phyloP scores from a whole-genome alignment of 441 rosid species.

The Adansonia madagascariensis region DNA sequence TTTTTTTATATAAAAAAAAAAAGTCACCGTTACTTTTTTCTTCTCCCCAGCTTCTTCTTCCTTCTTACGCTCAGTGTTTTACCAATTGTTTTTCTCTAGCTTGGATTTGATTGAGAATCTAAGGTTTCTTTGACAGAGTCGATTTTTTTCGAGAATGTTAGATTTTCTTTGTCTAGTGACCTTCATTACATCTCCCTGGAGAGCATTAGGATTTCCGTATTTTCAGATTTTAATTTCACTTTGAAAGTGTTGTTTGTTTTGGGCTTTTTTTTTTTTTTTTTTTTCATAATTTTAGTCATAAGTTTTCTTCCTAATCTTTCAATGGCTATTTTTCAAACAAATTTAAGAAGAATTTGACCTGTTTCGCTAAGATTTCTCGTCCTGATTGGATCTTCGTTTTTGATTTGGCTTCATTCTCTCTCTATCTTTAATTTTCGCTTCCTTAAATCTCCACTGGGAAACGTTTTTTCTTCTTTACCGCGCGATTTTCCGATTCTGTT shows the following conservation, averaged over 20 bases:
- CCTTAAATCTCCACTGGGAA: conserved; percentile 7
- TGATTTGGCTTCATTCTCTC: background rate
- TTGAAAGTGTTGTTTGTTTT: background rate
- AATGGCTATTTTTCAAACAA: background rate
- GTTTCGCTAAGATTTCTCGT: background rate
- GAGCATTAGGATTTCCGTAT: background rate
- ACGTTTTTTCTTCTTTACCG: background rate
- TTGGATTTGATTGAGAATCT: conserved; percentile 14
- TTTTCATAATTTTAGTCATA: background rate
- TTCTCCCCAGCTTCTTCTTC: conserved; percentile 5
- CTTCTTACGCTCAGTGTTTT: conserved; percentile 17
- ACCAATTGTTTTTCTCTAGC: background rate
- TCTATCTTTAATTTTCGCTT: background rate
- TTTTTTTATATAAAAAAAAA: background rate
- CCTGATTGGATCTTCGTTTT: background rate
- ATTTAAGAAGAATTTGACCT: background rate
- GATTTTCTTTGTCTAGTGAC: conserved; percentile 19
- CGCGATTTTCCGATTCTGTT: background rate
- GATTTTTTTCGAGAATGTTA: conserved; percentile 26
- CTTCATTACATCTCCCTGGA: background rate
- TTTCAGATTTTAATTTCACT: conserved; percentile 9
- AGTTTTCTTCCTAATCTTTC: background rate
- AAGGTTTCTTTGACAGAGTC: conserved; percentile 20
- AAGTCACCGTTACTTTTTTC: background rate
- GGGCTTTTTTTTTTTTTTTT: background rate